Percentiles rank a stretch among this genome's conserved stretches.
Conservation (phyloP, 768 basidiomycete genomes). For the Termitomyces sp. region DNA sequence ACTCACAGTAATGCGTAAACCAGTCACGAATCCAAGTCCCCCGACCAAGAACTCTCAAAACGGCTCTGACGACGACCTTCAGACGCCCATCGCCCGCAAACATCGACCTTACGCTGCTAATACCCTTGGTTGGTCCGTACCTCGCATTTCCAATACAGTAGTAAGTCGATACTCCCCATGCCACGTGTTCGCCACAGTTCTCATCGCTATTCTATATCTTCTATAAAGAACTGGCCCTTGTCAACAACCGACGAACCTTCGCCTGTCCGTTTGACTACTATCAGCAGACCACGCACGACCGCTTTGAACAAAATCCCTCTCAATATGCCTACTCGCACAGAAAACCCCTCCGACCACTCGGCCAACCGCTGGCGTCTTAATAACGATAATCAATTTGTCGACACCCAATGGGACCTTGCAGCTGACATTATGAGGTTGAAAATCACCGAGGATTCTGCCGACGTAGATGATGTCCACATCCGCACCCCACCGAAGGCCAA, state of each 20-base stretch:
- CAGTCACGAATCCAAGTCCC: conserved; percentile 48
- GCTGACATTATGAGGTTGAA: conserved; percentile 73
- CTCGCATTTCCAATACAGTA: conserved; percentile 46
- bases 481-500: conserved; percentile 70
- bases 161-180: conserved; percentile 26
- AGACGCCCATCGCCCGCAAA: conserved; percentile 31
- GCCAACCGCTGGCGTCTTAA: conserved; percentile 63
- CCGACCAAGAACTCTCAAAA: conserved; percentile 42
- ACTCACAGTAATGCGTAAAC: conserved; percentile 62
- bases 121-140: conserved; percentile 46
- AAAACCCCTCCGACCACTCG: conserved; percentile 37
- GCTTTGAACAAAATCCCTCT: conserved; percentile 35
- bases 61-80: conserved; percentile 30
- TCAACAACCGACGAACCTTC: conserved; percentile 34
- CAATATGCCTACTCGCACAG: conserved; percentile 48
- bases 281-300: conserved; percentile 27
- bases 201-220: conserved; percentile 13
- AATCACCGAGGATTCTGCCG: conserved; percentile 51
- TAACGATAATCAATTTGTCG: conserved; percentile 59
- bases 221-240: conserved; percentile 45
- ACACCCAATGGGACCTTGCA: conserved; percentile 67
- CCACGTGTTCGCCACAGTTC: conserved; percentile 32
- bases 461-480: conserved; percentile 50
- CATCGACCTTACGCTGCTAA: conserved; percentile 30
- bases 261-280: conserved; percentile 29